These are phyloP conservation scores for Hypoxylon cercidicola DNA, from an alignment of 495 filamentous ascomycete species.

Conservation along the genomic window DNA sequence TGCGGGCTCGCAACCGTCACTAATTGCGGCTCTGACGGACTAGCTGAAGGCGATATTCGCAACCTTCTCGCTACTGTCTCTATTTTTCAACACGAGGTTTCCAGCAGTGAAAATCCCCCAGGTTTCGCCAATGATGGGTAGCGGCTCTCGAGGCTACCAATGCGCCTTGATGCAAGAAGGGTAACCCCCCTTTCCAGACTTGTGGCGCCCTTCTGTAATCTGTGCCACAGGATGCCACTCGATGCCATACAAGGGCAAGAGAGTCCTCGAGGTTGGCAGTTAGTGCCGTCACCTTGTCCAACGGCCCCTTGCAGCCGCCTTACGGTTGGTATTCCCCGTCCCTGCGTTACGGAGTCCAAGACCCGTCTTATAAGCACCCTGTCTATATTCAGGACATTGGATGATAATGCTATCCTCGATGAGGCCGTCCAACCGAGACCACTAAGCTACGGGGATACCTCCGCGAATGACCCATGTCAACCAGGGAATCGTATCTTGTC, in stretches of 20 bases:
- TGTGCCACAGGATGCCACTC: constrained; percentile 22
- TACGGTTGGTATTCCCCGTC: constrained; percentile 7
- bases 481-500: neutral
- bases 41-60: constrained; percentile 22
- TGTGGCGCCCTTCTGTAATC: constrained; percentile 23
- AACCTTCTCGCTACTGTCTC: constrained; percentile 16
- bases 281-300: constrained; percentile 8
- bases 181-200: constrained; percentile 18
- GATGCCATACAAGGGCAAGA: constrained; percentile 2
- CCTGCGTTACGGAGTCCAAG: constrained; percentile 23
- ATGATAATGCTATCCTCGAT: constrained; percentile 18
- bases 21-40: constrained; percentile 13
- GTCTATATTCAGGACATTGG: constrained; percentile 20
- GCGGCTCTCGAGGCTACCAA: constrained; percentile 24
- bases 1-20: constrained; percentile 4
- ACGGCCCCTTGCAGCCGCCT: constrained; percentile 36
- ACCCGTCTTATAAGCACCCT: constrained; percentile 31
- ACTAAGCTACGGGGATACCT: constrained; percentile 6
- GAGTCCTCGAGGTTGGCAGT: constrained; percentile 19
- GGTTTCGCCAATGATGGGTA: constrained; percentile 17
- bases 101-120: constrained; percentile 28
- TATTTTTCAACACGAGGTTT: constrained; percentile 41
- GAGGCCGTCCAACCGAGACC: constrained; percentile 10
- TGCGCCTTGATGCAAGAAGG: constrained; percentile 36
- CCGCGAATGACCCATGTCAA: constrained; percentile 6